phyloP scores from a whole-genome alignment of 192 early-diverging fungal genomes.

The Podila horticola region DNA sequence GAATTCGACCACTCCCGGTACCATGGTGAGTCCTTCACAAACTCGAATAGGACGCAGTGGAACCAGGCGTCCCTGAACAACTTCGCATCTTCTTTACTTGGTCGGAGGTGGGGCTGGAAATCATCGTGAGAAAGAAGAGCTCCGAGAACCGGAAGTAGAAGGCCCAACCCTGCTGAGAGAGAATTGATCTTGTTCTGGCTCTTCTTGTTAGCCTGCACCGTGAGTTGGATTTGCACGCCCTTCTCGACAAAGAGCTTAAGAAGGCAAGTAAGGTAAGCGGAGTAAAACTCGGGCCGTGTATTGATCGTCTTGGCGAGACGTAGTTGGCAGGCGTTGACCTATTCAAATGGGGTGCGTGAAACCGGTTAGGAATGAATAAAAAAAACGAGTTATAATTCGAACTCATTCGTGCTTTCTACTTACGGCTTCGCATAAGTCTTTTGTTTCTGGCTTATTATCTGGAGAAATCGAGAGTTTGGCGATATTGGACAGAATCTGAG shows the following conservation, averaged over 20 bases:
- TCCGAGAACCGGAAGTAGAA: slow-evolving; percentile 67
- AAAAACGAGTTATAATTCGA: neutral
- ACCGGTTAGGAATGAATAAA: neutral
- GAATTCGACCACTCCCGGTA: slow-evolving; percentile 78
- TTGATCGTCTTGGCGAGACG: slow-evolving; percentile 57
- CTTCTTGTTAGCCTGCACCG: slow-evolving; percentile 50
- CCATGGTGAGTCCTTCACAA: slow-evolving; percentile 80
- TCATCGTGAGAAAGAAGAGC: slow-evolving; percentile 66
- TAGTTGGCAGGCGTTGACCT: slow-evolving; percentile 57
- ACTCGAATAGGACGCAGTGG: slow-evolving; percentile 81
- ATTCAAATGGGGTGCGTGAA: neutral
- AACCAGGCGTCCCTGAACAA: slow-evolving; percentile 94
- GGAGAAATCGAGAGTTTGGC: slow-evolving; percentile 51
- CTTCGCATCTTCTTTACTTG: slow-evolving; percentile 68
- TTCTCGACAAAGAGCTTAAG: slow-evolving; percentile 69
- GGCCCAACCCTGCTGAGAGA: slow-evolving; percentile 59
- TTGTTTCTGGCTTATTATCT: slow-evolving; percentile 51
- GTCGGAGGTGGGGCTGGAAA: slow-evolving; percentile 63
- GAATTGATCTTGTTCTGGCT: slow-evolving; percentile 49
- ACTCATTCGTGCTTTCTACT: slow-evolving; percentile 12
- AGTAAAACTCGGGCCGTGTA: slow-evolving; percentile 64
- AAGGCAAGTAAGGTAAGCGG: slow-evolving; percentile 57
- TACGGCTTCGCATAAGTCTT: slow-evolving; percentile 35
- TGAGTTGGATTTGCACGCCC: slow-evolving; percentile 61
- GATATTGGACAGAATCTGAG: slow-evolving; percentile 55